phyloP scores from a whole-genome alignment of 495 filamentous ascomycete species.

The Haplographium delicatum region DNA sequence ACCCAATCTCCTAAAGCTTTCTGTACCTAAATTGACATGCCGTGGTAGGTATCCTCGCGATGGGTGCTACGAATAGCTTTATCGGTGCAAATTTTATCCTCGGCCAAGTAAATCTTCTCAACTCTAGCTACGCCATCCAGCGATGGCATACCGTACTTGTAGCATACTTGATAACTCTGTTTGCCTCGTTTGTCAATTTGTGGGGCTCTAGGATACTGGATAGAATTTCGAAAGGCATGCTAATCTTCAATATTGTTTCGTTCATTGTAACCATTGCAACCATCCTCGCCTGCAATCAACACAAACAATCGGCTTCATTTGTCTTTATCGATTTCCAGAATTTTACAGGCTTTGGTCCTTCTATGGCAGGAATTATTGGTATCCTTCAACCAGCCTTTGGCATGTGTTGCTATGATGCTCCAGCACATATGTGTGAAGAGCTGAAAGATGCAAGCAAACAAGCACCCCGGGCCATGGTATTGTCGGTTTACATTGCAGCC shows the following conservation, averaged over 20 bases:
- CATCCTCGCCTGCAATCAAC: constrained; percentile 47
- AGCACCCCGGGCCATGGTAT: constrained; percentile 50
- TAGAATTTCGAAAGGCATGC: constrained; percentile 43
- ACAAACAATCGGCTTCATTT: constrained; percentile 51
- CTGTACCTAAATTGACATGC: background rate
- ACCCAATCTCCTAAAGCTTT: no score
- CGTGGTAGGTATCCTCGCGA: constrained; percentile 40
- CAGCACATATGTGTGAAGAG: constrained; percentile 45
- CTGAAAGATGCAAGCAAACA: constrained; percentile 43
- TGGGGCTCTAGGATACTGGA: constrained; percentile 46
- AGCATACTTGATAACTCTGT: constrained; percentile 41
- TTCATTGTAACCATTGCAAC: constrained; percentile 47
- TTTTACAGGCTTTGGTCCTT: constrained; percentile 44
- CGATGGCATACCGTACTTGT: constrained; percentile 54
- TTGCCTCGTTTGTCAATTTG: constrained; percentile 43
- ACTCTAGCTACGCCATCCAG: constrained; percentile 47
- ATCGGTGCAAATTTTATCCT: constrained; percentile 51
- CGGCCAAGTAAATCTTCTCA: constrained; percentile 48
- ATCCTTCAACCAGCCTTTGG: constrained; percentile 53
- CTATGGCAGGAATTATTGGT: constrained; percentile 50
- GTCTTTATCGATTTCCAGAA: constrained; percentile 56
- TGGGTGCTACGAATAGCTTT: constrained; percentile 55
- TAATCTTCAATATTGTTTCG: constrained; percentile 50
- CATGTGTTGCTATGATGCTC: constrained; percentile 51
- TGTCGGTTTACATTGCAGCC: constrained; percentile 45